Conservation (phyloP, 1,284 basidiomycete genomes). For the Tilletiopsis washingtonensis region DNA sequence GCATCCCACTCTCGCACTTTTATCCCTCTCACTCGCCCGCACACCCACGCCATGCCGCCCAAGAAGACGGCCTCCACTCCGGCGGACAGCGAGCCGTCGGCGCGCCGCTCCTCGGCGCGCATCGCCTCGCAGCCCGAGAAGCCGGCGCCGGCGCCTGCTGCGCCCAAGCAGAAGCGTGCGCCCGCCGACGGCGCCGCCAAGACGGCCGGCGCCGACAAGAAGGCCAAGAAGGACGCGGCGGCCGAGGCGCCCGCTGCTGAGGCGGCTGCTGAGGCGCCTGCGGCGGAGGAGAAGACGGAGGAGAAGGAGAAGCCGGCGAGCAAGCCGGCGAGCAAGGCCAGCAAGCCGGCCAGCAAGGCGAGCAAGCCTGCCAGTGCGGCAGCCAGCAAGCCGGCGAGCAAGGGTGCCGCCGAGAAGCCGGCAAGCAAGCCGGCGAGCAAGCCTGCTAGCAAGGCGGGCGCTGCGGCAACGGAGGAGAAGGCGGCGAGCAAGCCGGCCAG, state of each 20-base stretch:
- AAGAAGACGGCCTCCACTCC: too few species aligned
- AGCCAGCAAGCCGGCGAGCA: conserved; percentile 20
- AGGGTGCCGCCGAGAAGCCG: conserved; percentile 19
- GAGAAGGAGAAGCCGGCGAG: too few species aligned
- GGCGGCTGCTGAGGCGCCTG: too few species aligned
- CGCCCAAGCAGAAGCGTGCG: too few species aligned
- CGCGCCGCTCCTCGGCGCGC: neutral
- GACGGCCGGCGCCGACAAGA: conserved; percentile 15
- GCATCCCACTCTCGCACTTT: too few species aligned
- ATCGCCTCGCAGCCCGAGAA: neutral
- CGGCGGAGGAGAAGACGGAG: too few species aligned
- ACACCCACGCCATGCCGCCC: neutral
- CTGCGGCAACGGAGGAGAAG: conserved; percentile 3
- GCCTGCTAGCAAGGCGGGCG: neutral
- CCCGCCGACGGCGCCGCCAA: too few species aligned
- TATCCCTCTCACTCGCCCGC: too few species aligned
- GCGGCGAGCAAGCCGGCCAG: conserved; percentile 21
- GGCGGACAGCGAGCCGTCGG: neutral
- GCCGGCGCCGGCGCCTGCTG: too few species aligned
- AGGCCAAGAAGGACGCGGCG: too few species aligned
- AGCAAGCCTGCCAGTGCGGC: conserved; percentile 13
- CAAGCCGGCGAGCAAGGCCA: conserved; percentile 4
- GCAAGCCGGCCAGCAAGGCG: conserved; percentile 11
- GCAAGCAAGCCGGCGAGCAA: conserved; percentile 18
- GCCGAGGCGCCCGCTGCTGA: too few species aligned